These are phyloP conservation scores for Globisporangium splendens DNA, from an alignment of 352 stramenopile genomes.

Conservation along the genomic window DNA sequence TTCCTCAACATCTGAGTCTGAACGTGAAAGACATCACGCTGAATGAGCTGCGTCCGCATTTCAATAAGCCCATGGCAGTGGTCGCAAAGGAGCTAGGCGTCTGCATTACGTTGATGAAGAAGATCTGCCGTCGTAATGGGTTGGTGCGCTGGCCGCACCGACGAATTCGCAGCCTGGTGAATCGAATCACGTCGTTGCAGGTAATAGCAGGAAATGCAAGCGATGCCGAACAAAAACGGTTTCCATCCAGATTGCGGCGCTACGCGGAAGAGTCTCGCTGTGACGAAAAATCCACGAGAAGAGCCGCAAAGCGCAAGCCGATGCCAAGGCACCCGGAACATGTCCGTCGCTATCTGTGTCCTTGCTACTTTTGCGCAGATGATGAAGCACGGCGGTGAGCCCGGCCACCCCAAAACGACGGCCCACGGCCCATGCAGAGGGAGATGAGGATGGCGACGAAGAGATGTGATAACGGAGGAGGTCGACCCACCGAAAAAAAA, in stretches of 20 bases:
- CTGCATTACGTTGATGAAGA: conserved; percentile 87
- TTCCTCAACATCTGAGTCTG: conserved; percentile 16
- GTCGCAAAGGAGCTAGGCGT: conserved; percentile 81
- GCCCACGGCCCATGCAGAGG: conserved; percentile 3
- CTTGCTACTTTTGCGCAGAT: conserved; percentile 8
- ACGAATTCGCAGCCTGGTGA: conserved; percentile 77
- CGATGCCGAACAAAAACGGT: conserved; percentile 53
- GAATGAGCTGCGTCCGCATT: conserved; percentile 77
- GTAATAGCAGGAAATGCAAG: conserved; percentile 49
- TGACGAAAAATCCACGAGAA: conserved; percentile 87
- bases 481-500: too few relatives aligned
- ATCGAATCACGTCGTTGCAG: conserved; percentile 76
- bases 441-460: conserved; percentile 13
- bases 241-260: conserved; percentile 56
- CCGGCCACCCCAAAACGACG: too few relatives aligned
- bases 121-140: conserved; percentile 81
- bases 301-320: conserved; percentile 68
- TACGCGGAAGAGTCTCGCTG: conserved; percentile 69
- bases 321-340: conserved; percentile 47
- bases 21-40: conserved; percentile 79
- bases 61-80: conserved; percentile 82
- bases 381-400: too few relatives aligned
- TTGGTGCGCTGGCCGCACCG: conserved; percentile 80
- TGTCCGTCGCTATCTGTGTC: too few relatives aligned
- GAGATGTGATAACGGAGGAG: neutral